Evolutionary conservation across 371 early-diverging fungal species (phyloP).

Genomic region (Nematocida major): DNA sequence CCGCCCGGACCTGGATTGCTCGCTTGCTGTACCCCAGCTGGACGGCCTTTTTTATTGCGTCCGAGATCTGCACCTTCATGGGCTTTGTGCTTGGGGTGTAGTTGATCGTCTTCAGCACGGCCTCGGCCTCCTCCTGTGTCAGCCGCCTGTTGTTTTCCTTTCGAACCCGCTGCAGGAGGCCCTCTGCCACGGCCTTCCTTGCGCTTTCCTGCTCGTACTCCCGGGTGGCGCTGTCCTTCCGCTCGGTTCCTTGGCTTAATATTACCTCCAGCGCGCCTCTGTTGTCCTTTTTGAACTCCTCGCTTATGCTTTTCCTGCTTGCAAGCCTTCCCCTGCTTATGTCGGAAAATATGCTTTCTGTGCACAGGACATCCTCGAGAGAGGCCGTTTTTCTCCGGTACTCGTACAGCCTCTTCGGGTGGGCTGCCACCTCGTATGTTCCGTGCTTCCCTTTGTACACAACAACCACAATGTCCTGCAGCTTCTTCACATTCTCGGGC

Average conservation of each 20-base stretch:
- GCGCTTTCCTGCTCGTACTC: conserved; percentile 49
- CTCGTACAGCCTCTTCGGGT: conserved; percentile 64
- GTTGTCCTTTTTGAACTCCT: neutral
- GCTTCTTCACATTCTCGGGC: conserved; percentile 59
- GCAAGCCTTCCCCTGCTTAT: conserved; percentile 57
- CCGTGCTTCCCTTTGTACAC: conserved; percentile 55
- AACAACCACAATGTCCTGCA: conserved; percentile 58
- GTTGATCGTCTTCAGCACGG: conserved; percentile 34
- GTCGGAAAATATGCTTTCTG: conserved; percentile 56
- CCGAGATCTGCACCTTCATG: conserved; percentile 55
- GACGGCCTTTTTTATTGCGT: conserved; percentile 53
- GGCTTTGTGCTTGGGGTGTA: conserved; percentile 27
- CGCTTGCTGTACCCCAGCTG: conserved; percentile 54
- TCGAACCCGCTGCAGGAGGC: conserved; percentile 49
- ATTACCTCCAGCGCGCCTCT: conserved; percentile 54
- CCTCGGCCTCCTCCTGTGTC: conserved; percentile 9
- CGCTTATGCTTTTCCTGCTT: conserved; percentile 15
- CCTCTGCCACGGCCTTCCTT: conserved; percentile 54
- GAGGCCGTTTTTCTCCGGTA: conserved; percentile 50
- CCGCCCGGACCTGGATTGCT: conserved; percentile 32
- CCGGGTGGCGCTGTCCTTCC: conserved; percentile 56
- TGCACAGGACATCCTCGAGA: conserved; percentile 50
- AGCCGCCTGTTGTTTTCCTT: conserved; percentile 18
- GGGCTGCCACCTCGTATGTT: conserved; percentile 56
- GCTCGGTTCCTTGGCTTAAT: conserved; percentile 54